A percentile compares a stretch with the other conserved stretches of the same genome.
These are phyloP conservation scores for Endocarpon pusillum DNA, from an alignment of 495 filamentous ascomycete genomes.

Conservation along the genomic window DNA sequence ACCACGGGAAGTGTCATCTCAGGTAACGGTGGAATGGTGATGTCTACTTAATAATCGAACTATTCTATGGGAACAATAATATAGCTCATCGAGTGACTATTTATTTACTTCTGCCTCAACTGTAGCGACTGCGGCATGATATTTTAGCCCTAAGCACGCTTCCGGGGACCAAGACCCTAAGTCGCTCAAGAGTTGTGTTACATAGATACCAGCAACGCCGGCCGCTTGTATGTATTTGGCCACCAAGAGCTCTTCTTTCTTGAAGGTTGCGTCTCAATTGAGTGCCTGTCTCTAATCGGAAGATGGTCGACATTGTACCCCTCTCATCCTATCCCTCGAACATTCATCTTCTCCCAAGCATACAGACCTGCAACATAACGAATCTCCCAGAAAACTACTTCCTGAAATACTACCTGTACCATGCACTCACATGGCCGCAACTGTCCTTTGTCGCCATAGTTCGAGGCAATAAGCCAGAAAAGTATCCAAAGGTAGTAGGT, in stretches of 20 bases:
- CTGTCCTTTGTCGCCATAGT: conserved; percentile 93
- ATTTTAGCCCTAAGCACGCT: too few species aligned
- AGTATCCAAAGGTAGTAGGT: conserved; percentile 89
- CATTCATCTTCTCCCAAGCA: conserved; percentile 56
- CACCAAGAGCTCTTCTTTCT: too few species aligned
- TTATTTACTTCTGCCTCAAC: too few species aligned
- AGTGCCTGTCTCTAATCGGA: too few species aligned
- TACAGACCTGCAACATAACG: conserved; percentile 96
- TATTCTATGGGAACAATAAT: too few species aligned
- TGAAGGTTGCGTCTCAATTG: too few species aligned
- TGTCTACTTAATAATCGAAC: conserved; percentile 5
- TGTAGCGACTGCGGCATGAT: too few species aligned
- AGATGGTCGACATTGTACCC: conserved; percentile 35
- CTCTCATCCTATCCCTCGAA: conserved; percentile 31
- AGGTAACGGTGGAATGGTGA: conserved; percentile 68
- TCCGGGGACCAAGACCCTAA: too few species aligned
- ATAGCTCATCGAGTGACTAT: too few species aligned
- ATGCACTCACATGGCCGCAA: conserved; percentile 94
- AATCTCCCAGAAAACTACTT: conserved; percentile 99
- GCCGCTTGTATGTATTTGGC: too few species aligned
- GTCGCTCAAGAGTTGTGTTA: too few species aligned
- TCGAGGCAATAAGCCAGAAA: conserved; percentile 41
- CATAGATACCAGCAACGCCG: too few species aligned
- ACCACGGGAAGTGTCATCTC: conserved; percentile 74
- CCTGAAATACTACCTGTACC: conserved; percentile 99